A percentile compares a stretch with the other conserved stretches of the same genome.
Evolutionary conservation across 495 filamentous ascomycete species (phyloP).

Genomic region (Aspergillus saccharolyticus): DNA sequence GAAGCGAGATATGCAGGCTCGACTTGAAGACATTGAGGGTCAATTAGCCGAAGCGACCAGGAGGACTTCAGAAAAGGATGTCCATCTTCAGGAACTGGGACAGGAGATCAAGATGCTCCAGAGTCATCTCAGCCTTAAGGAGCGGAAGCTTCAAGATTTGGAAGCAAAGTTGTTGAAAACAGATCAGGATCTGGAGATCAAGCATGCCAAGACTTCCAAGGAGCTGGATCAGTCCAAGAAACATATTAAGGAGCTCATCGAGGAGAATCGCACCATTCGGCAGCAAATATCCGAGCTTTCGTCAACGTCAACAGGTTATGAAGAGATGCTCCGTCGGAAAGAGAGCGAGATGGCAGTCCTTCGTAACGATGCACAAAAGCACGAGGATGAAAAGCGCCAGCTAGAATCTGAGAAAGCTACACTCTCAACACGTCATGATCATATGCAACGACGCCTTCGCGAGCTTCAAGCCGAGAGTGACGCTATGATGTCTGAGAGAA

Average conservation of each 20-base stretch:
- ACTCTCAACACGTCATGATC: slow-evolving; percentile 71
- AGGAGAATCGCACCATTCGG: slow-evolving; percentile 79
- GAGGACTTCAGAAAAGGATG: slow-evolving; percentile 61
- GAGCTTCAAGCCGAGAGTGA: slow-evolving; percentile 85
- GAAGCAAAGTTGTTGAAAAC: slow-evolving; percentile 78
- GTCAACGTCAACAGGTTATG: slow-evolving; percentile 86
- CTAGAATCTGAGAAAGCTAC: slow-evolving; percentile 70
- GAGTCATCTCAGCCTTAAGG: slow-evolving; percentile 84
- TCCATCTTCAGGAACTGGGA: slow-evolving; percentile 64
- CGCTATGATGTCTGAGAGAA: slow-evolving; percentile 76
- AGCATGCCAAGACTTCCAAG: slow-evolving; percentile 74
- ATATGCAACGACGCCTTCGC: slow-evolving; percentile 68
- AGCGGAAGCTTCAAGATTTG: slow-evolving; percentile 83
- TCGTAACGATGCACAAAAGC: slow-evolving; percentile 73
- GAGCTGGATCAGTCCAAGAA: slow-evolving; percentile 67
- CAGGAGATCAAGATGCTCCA: slow-evolving; percentile 88
- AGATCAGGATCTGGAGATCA: slow-evolving; percentile 87
- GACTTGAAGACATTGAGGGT: slow-evolving; percentile 59
- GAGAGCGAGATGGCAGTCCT: slow-evolving; percentile 88
- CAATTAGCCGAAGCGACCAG: slow-evolving; percentile 63
- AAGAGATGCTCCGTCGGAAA: slow-evolving; percentile 86
- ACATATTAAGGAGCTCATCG: slow-evolving; percentile 67
- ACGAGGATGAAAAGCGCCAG: slow-evolving; percentile 67
- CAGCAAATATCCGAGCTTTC: slow-evolving; percentile 84
- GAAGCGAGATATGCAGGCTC: slow-evolving; percentile 66